These are phyloP conservation scores for Aspergillus ostianus DNA, from an alignment of 495 filamentous ascomycete genomes.

Conservation along the genomic window DNA sequence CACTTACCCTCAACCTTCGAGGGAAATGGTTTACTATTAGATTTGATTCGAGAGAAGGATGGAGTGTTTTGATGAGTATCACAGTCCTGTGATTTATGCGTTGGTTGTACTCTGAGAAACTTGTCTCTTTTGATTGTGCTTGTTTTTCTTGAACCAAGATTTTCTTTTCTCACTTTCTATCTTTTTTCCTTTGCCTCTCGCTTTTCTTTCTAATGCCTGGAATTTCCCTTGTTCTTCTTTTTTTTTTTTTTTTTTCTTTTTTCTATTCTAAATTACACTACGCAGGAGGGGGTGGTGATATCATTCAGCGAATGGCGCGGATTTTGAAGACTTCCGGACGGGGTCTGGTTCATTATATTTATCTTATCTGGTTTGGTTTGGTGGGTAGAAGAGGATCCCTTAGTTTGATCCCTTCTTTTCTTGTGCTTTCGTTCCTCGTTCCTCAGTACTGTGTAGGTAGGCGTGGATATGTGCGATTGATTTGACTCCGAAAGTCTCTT, in stretches of 20 bases:
- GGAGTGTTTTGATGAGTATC: neutral
- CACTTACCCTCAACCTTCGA: neutral
- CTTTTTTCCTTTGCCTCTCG: neutral
- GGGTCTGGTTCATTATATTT: conserved; percentile 5
- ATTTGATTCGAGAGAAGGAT: neutral
- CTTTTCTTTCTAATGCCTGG: neutral
- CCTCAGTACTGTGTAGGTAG: neutral
- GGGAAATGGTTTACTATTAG: neutral
- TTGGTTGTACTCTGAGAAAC: neutral
- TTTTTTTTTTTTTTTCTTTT: neutral
- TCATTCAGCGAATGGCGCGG: conserved; percentile 7
- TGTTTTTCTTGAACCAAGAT: neutral
- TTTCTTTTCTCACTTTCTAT: neutral
- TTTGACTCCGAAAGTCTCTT: conserved; percentile 3
- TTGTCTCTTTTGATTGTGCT: conserved; percentile 4
- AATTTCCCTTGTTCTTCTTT: neutral
- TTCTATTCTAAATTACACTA: neutral
- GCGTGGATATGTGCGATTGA: conserved; percentile 2
- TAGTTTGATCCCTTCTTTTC: neutral
- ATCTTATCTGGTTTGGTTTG: neutral
- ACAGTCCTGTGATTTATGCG: neutral
- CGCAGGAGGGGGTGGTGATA: neutral
- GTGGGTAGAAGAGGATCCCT: conserved; percentile 4
- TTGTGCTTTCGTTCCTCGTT: neutral
- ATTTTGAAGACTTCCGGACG: conserved; percentile 7